Percentiles rank a stretch among this genome's conserved stretches.
These are phyloP conservation scores for Aspergillus nomiae DNA, from an alignment of 2,329 filamentous ascomycete genomes.

Conservation along the genomic window DNA sequence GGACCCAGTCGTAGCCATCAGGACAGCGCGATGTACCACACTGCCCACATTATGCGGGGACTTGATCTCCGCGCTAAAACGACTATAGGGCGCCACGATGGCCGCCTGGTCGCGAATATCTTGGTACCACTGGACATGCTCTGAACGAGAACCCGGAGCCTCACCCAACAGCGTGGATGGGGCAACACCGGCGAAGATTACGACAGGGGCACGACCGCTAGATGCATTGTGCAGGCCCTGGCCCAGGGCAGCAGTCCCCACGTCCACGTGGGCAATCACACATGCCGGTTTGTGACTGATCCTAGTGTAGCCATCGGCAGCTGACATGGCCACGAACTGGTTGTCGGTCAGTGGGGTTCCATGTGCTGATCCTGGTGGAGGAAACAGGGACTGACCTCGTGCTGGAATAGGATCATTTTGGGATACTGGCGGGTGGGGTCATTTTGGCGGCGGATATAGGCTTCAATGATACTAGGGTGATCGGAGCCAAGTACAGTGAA, in stretches of 20 bases:
- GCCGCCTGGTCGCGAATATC: constrained; percentile 76
- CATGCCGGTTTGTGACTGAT: constrained; percentile 13
- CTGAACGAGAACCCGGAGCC: constrained; percentile 10
- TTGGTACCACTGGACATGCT: constrained; percentile 71
- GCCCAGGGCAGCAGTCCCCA: constrained; percentile 14
- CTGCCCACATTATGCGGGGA: constrained; percentile 81
- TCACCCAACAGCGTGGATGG: constrained; percentile 12
- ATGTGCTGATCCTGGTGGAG: not conserved
- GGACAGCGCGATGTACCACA: constrained; percentile 78
- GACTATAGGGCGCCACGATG: constrained; percentile 80
- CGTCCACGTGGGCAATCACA: constrained; percentile 16
- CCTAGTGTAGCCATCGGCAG: constrained; percentile 14
- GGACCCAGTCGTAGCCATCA: constrained; percentile 74
- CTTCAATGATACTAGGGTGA: constrained; percentile 17
- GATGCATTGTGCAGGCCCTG: constrained; percentile 16
- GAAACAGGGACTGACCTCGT: constrained; percentile 2
- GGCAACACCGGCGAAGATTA: constrained; percentile 14
- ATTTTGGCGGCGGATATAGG: constrained; percentile 13
- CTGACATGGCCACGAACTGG: constrained; percentile 11
- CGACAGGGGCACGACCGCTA: constrained; percentile 13
- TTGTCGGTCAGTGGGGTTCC: not conserved
- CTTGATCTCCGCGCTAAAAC: constrained; percentile 79
- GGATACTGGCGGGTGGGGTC: constrained; percentile 10
- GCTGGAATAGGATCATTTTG: constrained; percentile 15
- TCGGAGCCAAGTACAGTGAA: constrained; percentile 15